Conservation (phyloP, 2,329 filamentous ascomycete genomes). For the Cadophora sp. region DNA sequence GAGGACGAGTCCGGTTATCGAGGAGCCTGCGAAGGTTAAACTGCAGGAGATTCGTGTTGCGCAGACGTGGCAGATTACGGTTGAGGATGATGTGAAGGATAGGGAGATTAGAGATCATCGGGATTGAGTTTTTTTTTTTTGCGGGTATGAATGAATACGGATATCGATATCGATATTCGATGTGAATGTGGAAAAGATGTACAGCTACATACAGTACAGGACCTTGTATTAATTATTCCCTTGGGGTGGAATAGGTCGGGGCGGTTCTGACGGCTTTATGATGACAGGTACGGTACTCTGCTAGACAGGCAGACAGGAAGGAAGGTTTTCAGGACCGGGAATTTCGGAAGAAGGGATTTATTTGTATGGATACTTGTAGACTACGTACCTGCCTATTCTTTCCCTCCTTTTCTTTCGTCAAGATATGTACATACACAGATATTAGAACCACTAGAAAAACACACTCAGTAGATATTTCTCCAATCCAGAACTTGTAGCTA, state of each 20-base stretch:
- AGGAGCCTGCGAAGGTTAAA: constrained; percentile 38
- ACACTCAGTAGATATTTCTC: background rate
- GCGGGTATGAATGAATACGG: too few relatives aligned
- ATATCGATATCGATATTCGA: background rate
- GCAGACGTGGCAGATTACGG: constrained; percentile 38
- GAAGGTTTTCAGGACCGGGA: background rate
- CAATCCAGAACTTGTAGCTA: background rate
- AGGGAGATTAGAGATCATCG: constrained; percentile 1
- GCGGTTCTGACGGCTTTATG: background rate
- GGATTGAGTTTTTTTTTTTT: background rate
- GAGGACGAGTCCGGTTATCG: constrained; percentile 22
- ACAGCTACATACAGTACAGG: background rate
- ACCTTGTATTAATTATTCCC: background rate
- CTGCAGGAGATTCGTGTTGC: constrained; percentile 41
- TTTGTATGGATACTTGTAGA: background rate
- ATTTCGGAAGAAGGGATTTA: background rate
- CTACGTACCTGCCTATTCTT: background rate
- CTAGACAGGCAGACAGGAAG: background rate
- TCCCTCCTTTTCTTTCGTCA: too few relatives aligned
- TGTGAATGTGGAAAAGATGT: too few relatives aligned
- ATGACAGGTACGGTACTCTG: background rate
- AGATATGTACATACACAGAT: too few relatives aligned
- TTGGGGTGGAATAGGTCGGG: background rate
- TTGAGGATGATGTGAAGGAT: constrained; percentile 24
- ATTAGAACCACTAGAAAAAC: too few relatives aligned